phyloP scores from a whole-genome alignment of 495 filamentous ascomycete species.

The Xanthoparmelia taractica region DNA sequence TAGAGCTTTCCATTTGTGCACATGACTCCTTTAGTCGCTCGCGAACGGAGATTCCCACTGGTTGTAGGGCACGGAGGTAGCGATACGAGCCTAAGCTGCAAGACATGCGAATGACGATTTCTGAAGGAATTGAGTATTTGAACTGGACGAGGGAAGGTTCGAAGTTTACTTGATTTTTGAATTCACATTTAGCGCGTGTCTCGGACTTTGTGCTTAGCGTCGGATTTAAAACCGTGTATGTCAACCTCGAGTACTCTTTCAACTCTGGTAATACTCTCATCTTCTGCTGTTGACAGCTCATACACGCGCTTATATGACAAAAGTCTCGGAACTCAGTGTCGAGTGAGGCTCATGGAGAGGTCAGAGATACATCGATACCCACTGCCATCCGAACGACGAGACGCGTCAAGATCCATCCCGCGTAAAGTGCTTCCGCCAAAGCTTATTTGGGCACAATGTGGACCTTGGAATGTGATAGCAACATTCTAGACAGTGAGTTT shows the following conservation, averaged over 20 bases:
- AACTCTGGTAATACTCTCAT: background rate
- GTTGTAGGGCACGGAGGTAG: too few relatives aligned
- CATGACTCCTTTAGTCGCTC: too few relatives aligned
- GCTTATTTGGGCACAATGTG: slow-evolving; percentile 19
- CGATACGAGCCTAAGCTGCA: too few relatives aligned
- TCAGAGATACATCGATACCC: background rate
- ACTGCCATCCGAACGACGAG: background rate
- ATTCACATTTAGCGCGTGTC: too few relatives aligned
- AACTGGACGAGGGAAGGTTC: too few relatives aligned
- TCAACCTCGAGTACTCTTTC: background rate
- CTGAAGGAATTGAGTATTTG: too few relatives aligned
- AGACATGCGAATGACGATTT: too few relatives aligned
- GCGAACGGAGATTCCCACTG: too few relatives aligned
- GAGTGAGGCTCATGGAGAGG: background rate
- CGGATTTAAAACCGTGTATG: background rate
- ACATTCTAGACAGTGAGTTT: slow-evolving; percentile 20
- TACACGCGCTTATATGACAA: background rate
- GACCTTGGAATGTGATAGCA: slow-evolving; percentile 26
- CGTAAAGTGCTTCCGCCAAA: background rate
- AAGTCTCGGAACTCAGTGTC: background rate
- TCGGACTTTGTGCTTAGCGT: too few relatives aligned
- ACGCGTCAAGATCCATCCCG: slow-evolving; percentile 3
- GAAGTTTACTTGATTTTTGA: too few relatives aligned
- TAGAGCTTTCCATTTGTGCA: too few relatives aligned
- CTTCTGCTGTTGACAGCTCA: background rate